These are phyloP conservation scores for Dentipellis sp. DNA, from an alignment of 768 basidiomycete genomes.

Conservation along the genomic window DNA sequence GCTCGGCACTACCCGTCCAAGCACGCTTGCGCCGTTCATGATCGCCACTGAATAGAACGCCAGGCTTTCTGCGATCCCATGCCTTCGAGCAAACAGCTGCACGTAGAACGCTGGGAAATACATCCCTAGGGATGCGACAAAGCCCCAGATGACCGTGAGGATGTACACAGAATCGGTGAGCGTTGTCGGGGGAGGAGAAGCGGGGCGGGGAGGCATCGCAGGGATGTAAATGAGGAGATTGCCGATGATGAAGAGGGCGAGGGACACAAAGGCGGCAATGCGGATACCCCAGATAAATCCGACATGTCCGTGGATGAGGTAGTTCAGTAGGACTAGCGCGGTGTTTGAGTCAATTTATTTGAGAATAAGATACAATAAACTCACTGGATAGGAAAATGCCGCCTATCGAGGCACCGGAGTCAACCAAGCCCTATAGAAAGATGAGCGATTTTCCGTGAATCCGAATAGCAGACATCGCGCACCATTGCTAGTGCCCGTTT, in stretches of 20 bases:
- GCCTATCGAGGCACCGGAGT: neutral
- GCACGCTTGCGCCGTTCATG: neutral
- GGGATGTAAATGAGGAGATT: neutral
- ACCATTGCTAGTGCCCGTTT: slow-evolving; percentile 1
- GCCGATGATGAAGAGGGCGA: neutral
- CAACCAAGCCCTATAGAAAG: neutral
- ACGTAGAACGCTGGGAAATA: slow-evolving; percentile 1
- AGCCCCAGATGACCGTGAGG: neutral
- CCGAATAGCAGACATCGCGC: neutral
- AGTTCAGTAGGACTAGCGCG: neutral
- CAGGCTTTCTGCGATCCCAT: neutral
- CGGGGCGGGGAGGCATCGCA: neutral
- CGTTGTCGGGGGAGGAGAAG: neutral
- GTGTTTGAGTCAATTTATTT: neutral
- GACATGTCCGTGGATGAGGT: neutral
- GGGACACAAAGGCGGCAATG: neutral
- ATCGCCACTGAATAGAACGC: neutral
- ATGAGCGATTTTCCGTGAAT: neutral
- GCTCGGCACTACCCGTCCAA: neutral
- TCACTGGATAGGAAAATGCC: neutral
- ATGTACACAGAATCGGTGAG: neutral
- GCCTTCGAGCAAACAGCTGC: neutral
- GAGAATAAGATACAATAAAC: neutral
- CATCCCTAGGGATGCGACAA: neutral
- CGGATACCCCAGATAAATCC: slow-evolving; percentile 1